Conservation (phyloP, 75 land plant genomes). For the Sequoia sempervirens region DNA sequence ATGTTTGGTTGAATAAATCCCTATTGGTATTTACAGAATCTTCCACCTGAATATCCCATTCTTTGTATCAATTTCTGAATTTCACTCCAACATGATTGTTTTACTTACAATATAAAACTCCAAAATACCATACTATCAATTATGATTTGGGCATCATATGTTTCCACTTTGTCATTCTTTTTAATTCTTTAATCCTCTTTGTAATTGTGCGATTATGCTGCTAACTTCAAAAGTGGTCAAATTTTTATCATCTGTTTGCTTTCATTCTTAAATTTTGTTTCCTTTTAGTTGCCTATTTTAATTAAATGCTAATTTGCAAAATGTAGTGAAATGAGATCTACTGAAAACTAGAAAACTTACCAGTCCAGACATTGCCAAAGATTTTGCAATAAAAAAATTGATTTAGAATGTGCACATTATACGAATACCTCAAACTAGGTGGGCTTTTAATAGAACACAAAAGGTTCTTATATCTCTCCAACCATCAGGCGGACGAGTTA, state of each 20-base stretch:
- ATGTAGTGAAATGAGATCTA: not conserved
- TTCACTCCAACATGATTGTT: not conserved
- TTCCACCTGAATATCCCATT: not conserved
- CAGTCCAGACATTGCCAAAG: not conserved
- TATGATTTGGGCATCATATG: no score
- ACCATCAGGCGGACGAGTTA: not conserved
- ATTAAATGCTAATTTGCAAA: not conserved
- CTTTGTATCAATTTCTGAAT: not conserved
- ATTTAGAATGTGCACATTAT: not conserved
- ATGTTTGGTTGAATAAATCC: not conserved
- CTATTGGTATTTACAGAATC: not conserved
- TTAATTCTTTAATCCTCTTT: no score
- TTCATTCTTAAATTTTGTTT: not conserved
- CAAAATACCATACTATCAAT: no score
- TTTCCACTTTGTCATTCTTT: no score
- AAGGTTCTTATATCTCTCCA: not conserved
- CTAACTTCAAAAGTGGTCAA: no score
- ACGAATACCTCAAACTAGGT: not conserved
- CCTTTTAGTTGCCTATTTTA: not conserved
- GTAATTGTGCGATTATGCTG: no score
- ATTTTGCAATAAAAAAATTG: not conserved
- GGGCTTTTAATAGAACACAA: not conserved
- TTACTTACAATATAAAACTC: not conserved
- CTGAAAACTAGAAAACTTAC: not conserved
- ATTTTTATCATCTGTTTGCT: no score